Evolutionary conservation across 805 yeast species (phyloP).

Genomic region (Kazachstania viticola): DNA sequence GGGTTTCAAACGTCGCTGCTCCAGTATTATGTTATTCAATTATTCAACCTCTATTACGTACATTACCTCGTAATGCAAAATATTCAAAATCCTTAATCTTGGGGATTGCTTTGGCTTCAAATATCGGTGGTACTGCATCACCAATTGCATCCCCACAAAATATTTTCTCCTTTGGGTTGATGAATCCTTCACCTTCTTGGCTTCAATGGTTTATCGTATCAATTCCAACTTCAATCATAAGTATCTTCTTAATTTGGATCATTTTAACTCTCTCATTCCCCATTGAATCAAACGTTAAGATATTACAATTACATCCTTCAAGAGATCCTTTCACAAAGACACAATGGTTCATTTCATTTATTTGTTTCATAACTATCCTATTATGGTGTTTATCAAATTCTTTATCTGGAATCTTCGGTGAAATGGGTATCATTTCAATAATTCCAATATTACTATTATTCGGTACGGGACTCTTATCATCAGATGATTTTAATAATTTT

Average conservation of each 20-base stretch:
- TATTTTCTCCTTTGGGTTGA: conserved; percentile 76
- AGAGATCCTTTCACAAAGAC: conserved; percentile 58
- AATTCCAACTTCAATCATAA: conserved; percentile 61
- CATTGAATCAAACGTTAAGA: conserved; percentile 39
- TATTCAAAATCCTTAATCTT: conserved; percentile 76
- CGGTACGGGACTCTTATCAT: conserved; percentile 76
- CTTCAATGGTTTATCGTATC: conserved; percentile 87
- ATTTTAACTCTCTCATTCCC: conserved; percentile 57
- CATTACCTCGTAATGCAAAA: conserved; percentile 64
- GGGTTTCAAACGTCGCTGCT: conserved; percentile 96
- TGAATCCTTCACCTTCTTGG: conserved; percentile 83
- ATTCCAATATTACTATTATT: conserved; percentile 85
- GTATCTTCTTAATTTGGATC: conserved; percentile 61
- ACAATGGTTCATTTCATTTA: conserved; percentile 65
- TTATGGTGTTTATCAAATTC: conserved; percentile 85
- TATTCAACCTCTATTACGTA: conserved; percentile 79
- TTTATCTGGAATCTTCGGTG: conserved; percentile 68
- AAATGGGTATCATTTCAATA: conserved; percentile 92
- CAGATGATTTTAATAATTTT: conserved; percentile 90
- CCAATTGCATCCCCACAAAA: conserved; percentile 97
- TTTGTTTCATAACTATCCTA: conserved; percentile 60
- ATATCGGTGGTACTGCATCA: conserved; percentile 93
- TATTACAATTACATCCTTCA: conserved; percentile 33
- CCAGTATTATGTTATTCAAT: conserved; percentile 89
- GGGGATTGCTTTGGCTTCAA: conserved; percentile 88